Percentiles rank a stretch among this genome's conserved stretches.
phyloP scores from a whole-genome alignment of 495 filamentous ascomycete genomes.

The Aspergillus sparsus region DNA sequence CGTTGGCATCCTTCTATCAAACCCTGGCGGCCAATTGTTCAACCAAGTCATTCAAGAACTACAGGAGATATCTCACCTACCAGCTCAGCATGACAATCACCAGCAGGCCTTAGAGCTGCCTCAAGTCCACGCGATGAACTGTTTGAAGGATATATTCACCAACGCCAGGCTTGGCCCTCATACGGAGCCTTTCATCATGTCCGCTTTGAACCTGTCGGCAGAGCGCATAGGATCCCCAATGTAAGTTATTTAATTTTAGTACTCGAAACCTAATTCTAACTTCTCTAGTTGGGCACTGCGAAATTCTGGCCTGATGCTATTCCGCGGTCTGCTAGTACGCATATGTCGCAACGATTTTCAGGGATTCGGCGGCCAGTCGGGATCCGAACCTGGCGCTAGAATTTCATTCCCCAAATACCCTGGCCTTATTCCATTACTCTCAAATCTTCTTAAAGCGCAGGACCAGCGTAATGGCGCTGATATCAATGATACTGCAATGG shows the following conservation, averaged over 20 bases:
- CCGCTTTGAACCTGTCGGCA: conserved; percentile 72
- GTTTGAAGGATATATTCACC: conserved; percentile 81
- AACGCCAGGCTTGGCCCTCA: conserved; percentile 65
- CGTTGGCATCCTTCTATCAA: conserved; percentile 63
- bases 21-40: conserved; percentile 47
- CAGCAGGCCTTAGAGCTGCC: conserved; percentile 63
- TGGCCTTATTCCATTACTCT: conserved; percentile 64
- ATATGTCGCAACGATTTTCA: conserved; percentile 50
- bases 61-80: conserved; percentile 56
- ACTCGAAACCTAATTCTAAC: conserved; percentile 18
- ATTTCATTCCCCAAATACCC: conserved; percentile 66
- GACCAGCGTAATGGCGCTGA: conserved; percentile 35
- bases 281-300: conserved; percentile 78
- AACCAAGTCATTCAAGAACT: conserved; percentile 54
- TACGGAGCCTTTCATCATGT: conserved; percentile 68
- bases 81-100: conserved; percentile 46
- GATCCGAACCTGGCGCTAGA: conserved; percentile 44
- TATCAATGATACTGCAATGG: conserved; percentile 45
- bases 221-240: conserved; percentile 64
- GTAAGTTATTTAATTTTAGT: conserved; percentile 36
- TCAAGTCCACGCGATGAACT: conserved; percentile 94
- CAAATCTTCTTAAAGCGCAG: conserved; percentile 60
- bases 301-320: conserved; percentile 88
- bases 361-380: conserved; percentile 46
- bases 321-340: conserved; percentile 76